phyloP scores from a whole-genome alignment of 139 green algal genomes.

The Cymbomonas tetramitiformis region DNA sequence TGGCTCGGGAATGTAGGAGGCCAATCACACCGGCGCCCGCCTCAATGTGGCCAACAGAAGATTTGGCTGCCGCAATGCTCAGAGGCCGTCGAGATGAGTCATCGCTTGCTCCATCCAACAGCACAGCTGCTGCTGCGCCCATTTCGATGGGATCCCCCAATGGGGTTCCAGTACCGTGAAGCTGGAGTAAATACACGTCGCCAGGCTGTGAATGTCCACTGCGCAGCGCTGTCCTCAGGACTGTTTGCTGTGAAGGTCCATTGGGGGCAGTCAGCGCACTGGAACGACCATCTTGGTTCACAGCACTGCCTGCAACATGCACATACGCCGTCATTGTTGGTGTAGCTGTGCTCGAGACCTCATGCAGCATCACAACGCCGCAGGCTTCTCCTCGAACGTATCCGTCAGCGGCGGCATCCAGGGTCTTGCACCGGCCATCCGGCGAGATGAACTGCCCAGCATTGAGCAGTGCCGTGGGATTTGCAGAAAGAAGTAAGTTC shows the following conservation, averaged over 20 bases:
- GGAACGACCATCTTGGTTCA: conserved; percentile 14
- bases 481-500: conserved; percentile 46
- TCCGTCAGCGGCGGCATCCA: conserved; percentile 55
- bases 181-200: conserved; percentile 32
- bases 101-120: no score
- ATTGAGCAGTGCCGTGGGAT: conserved; percentile 23
- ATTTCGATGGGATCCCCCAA: conserved; percentile 78
- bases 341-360: no score
- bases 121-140: conserved; percentile 41
- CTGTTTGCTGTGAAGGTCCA: conserved; percentile 61
- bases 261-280: conserved; percentile 40
- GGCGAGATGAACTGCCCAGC: conserved; percentile 49
- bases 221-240: conserved; percentile 41
- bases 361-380: not conserved
- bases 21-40: conserved; percentile 59
- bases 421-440: conserved; percentile 58
- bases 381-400: conserved; percentile 40
- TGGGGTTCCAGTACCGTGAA: conserved; percentile 67
- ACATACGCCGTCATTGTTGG: no score
- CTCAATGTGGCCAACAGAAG: conserved; percentile 63
- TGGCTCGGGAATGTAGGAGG: conserved; percentile 21
- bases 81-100: no score
- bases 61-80: no score
- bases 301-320: not conserved
- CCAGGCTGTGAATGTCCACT: conserved; percentile 15